These are phyloP conservation scores for Nemania sp. DNA, from an alignment of 2,329 filamentous ascomycete genomes.

Conservation along the genomic window DNA sequence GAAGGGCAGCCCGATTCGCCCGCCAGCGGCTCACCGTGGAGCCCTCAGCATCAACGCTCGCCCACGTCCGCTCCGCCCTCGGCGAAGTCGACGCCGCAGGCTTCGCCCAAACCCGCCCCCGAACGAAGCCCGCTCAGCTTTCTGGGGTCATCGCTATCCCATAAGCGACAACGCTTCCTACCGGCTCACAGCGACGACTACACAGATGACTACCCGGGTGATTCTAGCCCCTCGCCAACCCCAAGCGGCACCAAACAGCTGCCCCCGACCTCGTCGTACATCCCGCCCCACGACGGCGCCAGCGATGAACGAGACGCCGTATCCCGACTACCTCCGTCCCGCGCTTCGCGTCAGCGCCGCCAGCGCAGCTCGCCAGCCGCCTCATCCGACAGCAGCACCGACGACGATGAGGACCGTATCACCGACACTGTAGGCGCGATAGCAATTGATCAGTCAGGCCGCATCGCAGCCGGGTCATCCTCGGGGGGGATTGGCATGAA, in stretches of 20 bases:
- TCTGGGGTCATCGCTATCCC: slow-evolving; percentile 29
- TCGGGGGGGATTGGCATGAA: slow-evolving; percentile 99
- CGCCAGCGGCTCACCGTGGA: slow-evolving; percentile 31
- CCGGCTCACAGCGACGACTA: slow-evolving; percentile 15
- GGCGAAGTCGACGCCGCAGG: slow-evolving; percentile 21
- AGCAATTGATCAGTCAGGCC: slow-evolving; percentile 81
- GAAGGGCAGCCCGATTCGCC: slow-evolving; percentile 67
- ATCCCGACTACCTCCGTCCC: background rate
- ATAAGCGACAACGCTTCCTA: slow-evolving; percentile 29
- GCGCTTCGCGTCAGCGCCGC: background rate
- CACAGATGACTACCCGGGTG: slow-evolving; percentile 1
- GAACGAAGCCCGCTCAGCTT: slow-evolving; percentile 39
- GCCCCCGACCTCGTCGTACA: background rate
- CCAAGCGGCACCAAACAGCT: background rate
- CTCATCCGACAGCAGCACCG: slow-evolving; percentile 33
- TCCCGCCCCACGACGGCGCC: slow-evolving; percentile 29
- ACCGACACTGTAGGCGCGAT: slow-evolving; percentile 97
- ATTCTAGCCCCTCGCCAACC: background rate
- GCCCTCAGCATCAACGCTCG: slow-evolving; percentile 20
- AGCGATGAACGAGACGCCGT: slow-evolving; percentile 13
- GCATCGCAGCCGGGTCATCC: slow-evolving; percentile 92
- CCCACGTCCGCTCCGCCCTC: slow-evolving; percentile 21
- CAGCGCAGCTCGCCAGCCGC: background rate
- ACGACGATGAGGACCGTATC: slow-evolving; percentile 59
- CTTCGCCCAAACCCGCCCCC: slow-evolving; percentile 18